Conservation (phyloP, 768 basidiomycete species). For the Gyrodon lividus region DNA sequence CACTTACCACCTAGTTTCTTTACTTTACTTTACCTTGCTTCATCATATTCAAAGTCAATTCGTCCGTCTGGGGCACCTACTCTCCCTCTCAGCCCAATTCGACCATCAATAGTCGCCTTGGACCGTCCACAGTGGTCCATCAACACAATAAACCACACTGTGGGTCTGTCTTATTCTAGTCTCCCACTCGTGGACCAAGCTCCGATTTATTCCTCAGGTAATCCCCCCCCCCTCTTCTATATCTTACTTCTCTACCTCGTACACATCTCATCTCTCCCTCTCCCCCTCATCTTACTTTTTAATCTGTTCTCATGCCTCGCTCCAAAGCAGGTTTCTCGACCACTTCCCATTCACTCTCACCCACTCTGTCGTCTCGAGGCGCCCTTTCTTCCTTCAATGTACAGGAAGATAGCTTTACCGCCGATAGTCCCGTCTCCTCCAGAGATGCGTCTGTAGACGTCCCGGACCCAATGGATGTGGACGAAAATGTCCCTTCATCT, state of each 20-base stretch:
- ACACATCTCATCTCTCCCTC: not conserved
- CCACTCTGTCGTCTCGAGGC: constrained; percentile 33
- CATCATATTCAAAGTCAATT: not conserved
- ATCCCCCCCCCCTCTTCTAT: too few relatives aligned
- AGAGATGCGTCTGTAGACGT: constrained; percentile 33
- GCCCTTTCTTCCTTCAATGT: constrained; percentile 32
- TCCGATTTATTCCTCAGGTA: constrained; percentile 7
- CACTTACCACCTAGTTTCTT: not conserved
- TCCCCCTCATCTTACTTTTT: constrained; percentile 1
- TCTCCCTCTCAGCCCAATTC: not conserved
- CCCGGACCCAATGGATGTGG: constrained; percentile 27
- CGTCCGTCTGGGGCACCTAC: not conserved
- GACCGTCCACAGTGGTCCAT: constrained; percentile 8
- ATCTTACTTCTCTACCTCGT: not conserved
- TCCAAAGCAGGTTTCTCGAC: constrained; percentile 19
- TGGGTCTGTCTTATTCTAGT: constrained; percentile 7
- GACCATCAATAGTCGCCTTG: constrained; percentile 10
- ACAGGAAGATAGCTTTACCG: constrained; percentile 27
- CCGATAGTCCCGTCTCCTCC: constrained; percentile 31
- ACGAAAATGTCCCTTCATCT: constrained; percentile 21
- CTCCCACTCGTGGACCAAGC: constrained; percentile 12
- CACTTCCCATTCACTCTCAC: constrained; percentile 20
- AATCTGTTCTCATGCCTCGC: constrained; percentile 9
- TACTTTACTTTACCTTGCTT: too few relatives aligned
- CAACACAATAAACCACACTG: constrained; percentile 13